Percentiles rank a stretch among this genome's conserved stretches.
phyloP scores from a whole-genome alignment of 805 yeast species.

The Yarrowia sp. region DNA sequence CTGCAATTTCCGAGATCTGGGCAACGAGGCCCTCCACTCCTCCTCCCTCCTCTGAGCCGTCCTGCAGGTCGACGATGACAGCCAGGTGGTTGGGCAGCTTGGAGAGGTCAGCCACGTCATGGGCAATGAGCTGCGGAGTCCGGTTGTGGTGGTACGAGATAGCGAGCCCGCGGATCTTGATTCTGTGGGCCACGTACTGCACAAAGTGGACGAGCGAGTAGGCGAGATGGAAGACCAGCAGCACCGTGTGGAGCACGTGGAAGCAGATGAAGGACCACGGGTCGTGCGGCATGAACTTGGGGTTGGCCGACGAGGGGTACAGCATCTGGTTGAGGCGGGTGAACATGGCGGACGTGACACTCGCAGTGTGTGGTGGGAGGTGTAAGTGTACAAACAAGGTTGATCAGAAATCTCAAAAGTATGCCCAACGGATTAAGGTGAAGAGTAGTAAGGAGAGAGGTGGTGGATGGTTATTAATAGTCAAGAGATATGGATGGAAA shows the following conservation, averaged over 20 bases:
- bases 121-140: slow-evolving; percentile 79
- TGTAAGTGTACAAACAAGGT: slow-evolving; percentile 27
- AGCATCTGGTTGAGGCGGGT: slow-evolving; percentile 35
- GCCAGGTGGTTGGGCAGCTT: slow-evolving; percentile 83
- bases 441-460: neutral
- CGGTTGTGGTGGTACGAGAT: slow-evolving; percentile 45
- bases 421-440: neutral
- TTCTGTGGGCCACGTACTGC: slow-evolving; percentile 23
- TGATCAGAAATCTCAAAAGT: slow-evolving; percentile 24
- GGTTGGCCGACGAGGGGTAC: slow-evolving; percentile 38
- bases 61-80: slow-evolving; percentile 73
- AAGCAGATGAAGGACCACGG: slow-evolving; percentile 37
- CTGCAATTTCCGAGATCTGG: slow-evolving; percentile 75
- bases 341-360: slow-evolving; percentile 26
- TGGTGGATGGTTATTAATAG: neutral
- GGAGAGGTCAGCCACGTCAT: slow-evolving; percentile 72
- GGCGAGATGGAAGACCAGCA: slow-evolving; percentile 41
- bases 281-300: slow-evolving; percentile 27
- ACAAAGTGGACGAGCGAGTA: slow-evolving; percentile 38
- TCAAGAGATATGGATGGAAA: neutral
- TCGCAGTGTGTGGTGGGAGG: slow-evolving; percentile 21
- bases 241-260: slow-evolving; percentile 39
- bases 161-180: slow-evolving; percentile 40
- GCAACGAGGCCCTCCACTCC: slow-evolving; percentile 82
- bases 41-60: slow-evolving; percentile 85